Evolutionary conservation across 1,139 yeast species (phyloP).

Genomic region (Pichia sp.): DNA sequence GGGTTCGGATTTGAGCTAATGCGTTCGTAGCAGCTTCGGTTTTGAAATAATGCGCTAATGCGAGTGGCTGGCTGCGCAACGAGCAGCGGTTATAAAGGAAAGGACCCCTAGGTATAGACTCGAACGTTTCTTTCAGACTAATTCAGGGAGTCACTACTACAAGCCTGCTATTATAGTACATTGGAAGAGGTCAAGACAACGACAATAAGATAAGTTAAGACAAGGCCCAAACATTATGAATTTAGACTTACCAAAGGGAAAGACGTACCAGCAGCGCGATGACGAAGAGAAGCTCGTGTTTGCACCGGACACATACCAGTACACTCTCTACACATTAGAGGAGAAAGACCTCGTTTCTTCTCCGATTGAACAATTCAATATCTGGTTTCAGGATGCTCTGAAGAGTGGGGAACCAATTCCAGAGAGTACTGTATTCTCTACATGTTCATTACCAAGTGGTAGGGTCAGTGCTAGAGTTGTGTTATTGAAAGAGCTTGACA

Average conservation of each 20-base stretch:
- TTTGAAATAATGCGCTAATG: no score
- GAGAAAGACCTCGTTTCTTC: constrained; percentile 44
- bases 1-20: no score
- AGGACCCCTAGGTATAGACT: no score
- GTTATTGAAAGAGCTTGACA: constrained; percentile 81
- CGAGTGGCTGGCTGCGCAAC: no score
- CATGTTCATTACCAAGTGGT: constrained; percentile 84
- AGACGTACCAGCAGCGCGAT: constrained; percentile 2
- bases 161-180: no score
- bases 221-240: constrained; percentile 5
- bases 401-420: constrained; percentile 53
- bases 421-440: constrained; percentile 74
- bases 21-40: no score
- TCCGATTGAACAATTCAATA: constrained; percentile 73
- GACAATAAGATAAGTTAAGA: no score
- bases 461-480: constrained; percentile 80
- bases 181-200: no score
- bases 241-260: constrained; percentile 11
- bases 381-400: constrained; percentile 83
- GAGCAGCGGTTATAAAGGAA: no score
- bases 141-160: no score
- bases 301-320: constrained; percentile 89
- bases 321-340: constrained; percentile 57
- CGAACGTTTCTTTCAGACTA: no score
- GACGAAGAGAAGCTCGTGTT: constrained; percentile 30